These are phyloP conservation scores for Lepidium aucheri DNA, from an alignment of 345 rosid species.

Conservation along the genomic window DNA sequence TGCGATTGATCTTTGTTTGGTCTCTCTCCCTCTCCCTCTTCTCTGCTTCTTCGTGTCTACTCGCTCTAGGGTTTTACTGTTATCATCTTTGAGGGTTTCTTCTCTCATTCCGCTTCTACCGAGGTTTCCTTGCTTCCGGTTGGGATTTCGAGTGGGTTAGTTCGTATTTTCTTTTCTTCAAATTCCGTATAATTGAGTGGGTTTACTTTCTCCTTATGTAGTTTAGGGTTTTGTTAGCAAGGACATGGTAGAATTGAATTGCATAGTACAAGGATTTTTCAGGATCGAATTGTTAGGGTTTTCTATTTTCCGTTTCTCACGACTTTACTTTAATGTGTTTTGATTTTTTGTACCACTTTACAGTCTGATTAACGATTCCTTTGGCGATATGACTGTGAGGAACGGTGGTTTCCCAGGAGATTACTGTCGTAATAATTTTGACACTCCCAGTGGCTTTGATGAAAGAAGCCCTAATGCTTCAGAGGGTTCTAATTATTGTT, in stretches of 20 bases:
- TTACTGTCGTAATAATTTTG: background rate
- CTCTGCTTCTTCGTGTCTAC: too few species aligned
- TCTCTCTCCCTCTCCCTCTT: too few species aligned
- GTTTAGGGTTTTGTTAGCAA: background rate
- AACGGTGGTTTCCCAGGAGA: slow-evolving; percentile 14
- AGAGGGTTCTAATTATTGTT: background rate
- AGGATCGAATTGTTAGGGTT: background rate
- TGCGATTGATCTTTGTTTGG: too few species aligned
- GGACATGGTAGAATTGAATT: background rate
- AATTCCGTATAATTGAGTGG: background rate
- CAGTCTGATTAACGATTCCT: background rate
- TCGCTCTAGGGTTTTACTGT: too few species aligned
- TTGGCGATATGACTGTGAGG: slow-evolving; percentile 18
- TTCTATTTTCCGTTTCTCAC: background rate
- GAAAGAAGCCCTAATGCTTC: slow-evolving; percentile 1
- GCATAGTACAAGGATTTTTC: background rate
- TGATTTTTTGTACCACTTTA: background rate
- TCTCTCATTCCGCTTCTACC: too few species aligned
- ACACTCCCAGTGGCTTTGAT: background rate
- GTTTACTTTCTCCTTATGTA: background rate
- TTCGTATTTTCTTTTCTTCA: background rate
- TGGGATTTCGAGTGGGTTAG: background rate
- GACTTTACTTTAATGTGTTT: background rate
- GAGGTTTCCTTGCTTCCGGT: background rate
- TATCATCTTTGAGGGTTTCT: too few species aligned